Base-by-base conservation (phyloP, 2,329 filamentous ascomycete genomes). In the Magnaporthiopsis rhizophila region DNA sequence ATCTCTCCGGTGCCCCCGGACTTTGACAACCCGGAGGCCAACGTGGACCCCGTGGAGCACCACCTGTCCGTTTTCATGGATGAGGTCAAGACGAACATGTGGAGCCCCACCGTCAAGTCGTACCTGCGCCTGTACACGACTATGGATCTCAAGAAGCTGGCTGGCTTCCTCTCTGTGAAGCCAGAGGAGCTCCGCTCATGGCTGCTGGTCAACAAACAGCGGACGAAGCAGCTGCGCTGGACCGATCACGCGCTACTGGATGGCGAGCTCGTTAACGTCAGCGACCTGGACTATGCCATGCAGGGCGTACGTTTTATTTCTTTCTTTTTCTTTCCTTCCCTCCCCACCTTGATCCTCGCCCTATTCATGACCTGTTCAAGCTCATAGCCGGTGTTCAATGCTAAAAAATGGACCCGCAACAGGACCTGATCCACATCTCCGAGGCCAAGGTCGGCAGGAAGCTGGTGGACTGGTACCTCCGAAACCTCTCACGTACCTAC, bases 41-140 rank as follows among this genome's bases (percentile, higher is more conserved):
- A 99, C 83, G 84, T 98, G 72, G 95, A 99, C 81, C 95, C 95
- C 58, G 87, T 97, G 69, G 94, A 99, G 81, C 95, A 99, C 83
- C 94, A 99, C 80, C 87, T 97, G 69, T 84, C 90, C 72, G 90
- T 99, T 80, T 99, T 99, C 84, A 98, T 99, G 94, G 93, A 97
- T 71, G 95, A 99, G 83, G 94, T 99, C 78, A 97, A 96, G 87
- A 97, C 92, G 80, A 98, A 96, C 80, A 95, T 99, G 86, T 96
- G 88, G 88, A 94, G 91, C 77, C 95, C 95, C 59, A 97, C 93
- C 59, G 90, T 99, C 77, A 97, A 96, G 84, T 97, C 93, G 67
- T 99, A 99, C 83, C 87, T 99, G 70, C 95, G 96, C 76, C 89
- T 99, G 65, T 99, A 99, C 87, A 98, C 95, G 59, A 99, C 95